phyloP scores from a whole-genome alignment of 345 rosid genomes.

The Stellera chamaejasme region DNA sequence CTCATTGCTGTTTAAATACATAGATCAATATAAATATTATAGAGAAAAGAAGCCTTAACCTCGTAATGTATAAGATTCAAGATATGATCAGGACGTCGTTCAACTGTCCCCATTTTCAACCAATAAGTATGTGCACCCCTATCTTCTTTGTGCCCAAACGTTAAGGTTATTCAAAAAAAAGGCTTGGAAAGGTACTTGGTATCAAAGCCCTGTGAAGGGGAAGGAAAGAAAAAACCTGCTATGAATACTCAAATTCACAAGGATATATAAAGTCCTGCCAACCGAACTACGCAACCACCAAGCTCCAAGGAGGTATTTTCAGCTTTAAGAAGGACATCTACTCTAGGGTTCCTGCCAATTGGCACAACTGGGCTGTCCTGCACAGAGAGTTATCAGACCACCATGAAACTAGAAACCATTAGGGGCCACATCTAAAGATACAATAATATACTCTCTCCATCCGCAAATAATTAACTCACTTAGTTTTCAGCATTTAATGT shows the following conservation, averaged over 20 bases:
- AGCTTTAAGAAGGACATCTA: conserved; percentile 77
- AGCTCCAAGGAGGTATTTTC: conserved; percentile 64
- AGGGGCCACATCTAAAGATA: too few species aligned
- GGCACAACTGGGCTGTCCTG: conserved; percentile 83
- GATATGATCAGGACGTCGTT: conserved; percentile 81
- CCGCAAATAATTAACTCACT: background rate
- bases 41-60: conserved; percentile 29
- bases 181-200: conserved; percentile 4
- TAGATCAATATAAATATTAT: conserved; percentile 1
- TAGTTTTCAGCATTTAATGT: too few species aligned
- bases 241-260: conserved; percentile 16
- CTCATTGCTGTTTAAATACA: background rate
- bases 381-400: conserved; percentile 11
- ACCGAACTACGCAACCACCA: conserved; percentile 74
- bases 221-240: background rate
- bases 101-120: conserved; percentile 66
- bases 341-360: conserved; percentile 78
- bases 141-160: conserved; percentile 55
- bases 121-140: conserved; percentile 91
- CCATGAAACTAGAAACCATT: conserved; percentile 1
- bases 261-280: conserved; percentile 99
- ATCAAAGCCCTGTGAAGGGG: background rate
- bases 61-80: conserved; percentile 93
- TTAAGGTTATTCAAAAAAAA: conserved; percentile 30
- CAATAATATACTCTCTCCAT: background rate